Conservation (phyloP, 2,329 filamentous ascomycete species). For the Paecilomyces variotii region DNA sequence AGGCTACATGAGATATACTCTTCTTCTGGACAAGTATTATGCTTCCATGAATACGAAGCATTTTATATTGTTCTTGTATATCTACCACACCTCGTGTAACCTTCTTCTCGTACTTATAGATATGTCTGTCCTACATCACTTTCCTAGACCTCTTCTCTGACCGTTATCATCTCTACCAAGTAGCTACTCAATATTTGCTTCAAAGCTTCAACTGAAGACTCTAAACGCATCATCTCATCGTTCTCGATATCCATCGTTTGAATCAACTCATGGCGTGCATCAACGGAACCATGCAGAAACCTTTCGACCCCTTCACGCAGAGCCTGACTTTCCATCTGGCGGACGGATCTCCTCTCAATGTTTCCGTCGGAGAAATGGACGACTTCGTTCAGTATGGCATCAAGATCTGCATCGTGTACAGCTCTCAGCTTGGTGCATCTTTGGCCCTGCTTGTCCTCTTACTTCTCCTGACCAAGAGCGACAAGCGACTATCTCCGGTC, state of each 20-base stretch:
- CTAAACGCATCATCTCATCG: not conserved
- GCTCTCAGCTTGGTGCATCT: slow-evolving; percentile 61
- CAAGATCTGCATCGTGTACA: slow-evolving; percentile 55
- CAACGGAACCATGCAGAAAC: slow-evolving; percentile 7
- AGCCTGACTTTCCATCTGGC: slow-evolving; percentile 39
- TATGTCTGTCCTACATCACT: not conserved
- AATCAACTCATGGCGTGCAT: not conserved
- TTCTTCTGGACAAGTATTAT: not conserved
- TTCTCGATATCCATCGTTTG: not conserved
- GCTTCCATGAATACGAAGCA: not conserved
- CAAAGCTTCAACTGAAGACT: not conserved
- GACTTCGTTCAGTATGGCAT: slow-evolving; percentile 40
- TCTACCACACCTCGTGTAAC: not conserved
- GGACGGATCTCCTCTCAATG: slow-evolving; percentile 36
- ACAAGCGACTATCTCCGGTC: slow-evolving; percentile 57
- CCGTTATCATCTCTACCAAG: not conserved
- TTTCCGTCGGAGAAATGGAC: slow-evolving; percentile 39
- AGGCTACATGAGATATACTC: not conserved
- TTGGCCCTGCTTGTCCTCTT: slow-evolving; percentile 58
- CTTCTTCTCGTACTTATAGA: not conserved
- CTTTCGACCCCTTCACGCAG: slow-evolving; percentile 47
- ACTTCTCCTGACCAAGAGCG: slow-evolving; percentile 56
- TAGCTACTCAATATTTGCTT: not conserved
- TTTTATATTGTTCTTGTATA: not conserved
- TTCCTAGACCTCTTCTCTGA: not conserved